phyloP scores from a whole-genome alignment of 2,329 filamentous ascomycete species.

The Fusarium sublunatum region DNA sequence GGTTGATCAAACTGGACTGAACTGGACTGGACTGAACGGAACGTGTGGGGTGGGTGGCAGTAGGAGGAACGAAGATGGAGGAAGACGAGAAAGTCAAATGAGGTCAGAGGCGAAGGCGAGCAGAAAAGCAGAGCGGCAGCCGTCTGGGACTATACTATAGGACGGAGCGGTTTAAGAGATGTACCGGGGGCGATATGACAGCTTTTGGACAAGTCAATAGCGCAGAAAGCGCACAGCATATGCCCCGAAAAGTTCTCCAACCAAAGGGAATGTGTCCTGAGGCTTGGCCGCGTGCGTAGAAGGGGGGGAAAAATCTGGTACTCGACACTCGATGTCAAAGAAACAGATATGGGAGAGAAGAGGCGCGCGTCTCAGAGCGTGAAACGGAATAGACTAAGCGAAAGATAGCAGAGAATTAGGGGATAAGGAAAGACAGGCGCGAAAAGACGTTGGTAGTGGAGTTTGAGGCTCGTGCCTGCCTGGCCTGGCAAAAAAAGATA shows the following conservation, averaged over 20 bases:
- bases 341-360: constrained; percentile 17
- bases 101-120: constrained; percentile 54
- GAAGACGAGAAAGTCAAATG: constrained; percentile 51
- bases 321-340: constrained; percentile 30
- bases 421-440: constrained; percentile 26
- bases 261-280: constrained; percentile 14
- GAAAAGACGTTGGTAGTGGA: constrained; percentile 38
- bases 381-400: constrained; percentile 24
- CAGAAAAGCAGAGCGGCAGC: constrained; percentile 40
- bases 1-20: constrained; percentile 38
- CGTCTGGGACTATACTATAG: constrained; percentile 41
- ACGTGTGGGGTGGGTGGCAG: constrained; percentile 48
- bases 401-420: constrained; percentile 29
- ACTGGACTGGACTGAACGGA: constrained; percentile 22
- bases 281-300: constrained; percentile 17
- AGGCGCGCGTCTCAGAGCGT: constrained; percentile 22
- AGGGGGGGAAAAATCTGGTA: constrained; percentile 10
- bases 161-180: constrained; percentile 34
- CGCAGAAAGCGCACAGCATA: constrained; percentile 31
- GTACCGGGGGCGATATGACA: constrained; percentile 38
- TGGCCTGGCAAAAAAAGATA: constrained; percentile 11
- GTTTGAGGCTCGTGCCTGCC: constrained; percentile 42
- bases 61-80: constrained; percentile 42
- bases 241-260: constrained; percentile 20
- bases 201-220: constrained; percentile 39